phyloP scores from a whole-genome alignment of 2,329 filamentous ascomycete genomes.

The Conoideocrella luteorostrata region DNA sequence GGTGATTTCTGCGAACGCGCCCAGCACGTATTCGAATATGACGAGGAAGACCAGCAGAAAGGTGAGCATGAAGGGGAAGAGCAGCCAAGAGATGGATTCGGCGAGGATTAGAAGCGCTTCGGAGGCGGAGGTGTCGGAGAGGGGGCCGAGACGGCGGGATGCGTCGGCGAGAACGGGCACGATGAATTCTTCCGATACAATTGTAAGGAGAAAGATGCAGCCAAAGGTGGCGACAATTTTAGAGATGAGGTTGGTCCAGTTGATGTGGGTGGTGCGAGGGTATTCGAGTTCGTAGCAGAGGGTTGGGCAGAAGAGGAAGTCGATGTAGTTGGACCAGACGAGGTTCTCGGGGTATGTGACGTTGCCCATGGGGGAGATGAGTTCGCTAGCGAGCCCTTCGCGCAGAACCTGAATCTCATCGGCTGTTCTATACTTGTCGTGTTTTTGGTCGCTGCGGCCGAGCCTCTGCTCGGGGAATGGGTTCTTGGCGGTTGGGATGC shows the following conservation, averaged over 20 bases:
- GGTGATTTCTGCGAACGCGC: conserved; percentile 90
- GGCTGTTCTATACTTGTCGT: conserved; percentile 16
- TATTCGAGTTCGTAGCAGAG: conserved; percentile 98
- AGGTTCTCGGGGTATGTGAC: conserved; percentile 88
- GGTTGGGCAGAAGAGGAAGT: conserved; percentile 88
- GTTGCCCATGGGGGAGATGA: conserved; percentile 84
- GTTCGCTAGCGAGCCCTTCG: conserved; percentile 80
- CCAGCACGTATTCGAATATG: conserved; percentile 95
- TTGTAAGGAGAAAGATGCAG: conserved; percentile 88
- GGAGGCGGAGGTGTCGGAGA: conserved; percentile 31
- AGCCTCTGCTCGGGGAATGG: conserved; percentile 6
- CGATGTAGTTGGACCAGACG: conserved; percentile 71
- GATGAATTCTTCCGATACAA: conserved; percentile 92
- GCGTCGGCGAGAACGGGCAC: conserved; percentile 79
- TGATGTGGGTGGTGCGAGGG: conserved; percentile 67
- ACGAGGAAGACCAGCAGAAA: conserved; percentile 95
- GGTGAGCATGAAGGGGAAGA: conserved; percentile 96
- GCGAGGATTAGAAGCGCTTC: conserved; percentile 76
- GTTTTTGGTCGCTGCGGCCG: conserved; percentile 19
- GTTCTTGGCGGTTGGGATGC: conserved; percentile 18
- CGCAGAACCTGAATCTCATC: conserved; percentile 63
- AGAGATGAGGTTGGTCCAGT: conserved; percentile 74
- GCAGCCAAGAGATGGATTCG: conserved; percentile 82
- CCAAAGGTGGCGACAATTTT: conserved; percentile 90
- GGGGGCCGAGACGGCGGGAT: conserved; percentile 40